Evolutionary conservation across 371 early-diverging fungal species (phyloP).

Genomic region (Apophysomyces sp.): DNA sequence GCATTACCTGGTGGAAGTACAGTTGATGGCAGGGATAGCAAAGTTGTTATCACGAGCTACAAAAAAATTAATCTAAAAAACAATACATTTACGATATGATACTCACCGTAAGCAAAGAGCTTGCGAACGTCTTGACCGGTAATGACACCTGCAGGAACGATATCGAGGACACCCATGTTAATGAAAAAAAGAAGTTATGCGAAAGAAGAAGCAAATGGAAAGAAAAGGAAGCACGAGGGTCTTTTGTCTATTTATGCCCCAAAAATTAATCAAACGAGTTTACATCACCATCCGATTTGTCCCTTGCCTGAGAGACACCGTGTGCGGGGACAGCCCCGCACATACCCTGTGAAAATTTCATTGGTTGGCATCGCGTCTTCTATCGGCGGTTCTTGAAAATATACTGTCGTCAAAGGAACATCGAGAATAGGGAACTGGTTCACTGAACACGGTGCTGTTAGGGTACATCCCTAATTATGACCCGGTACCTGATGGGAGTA

Average conservation of each 20-base stretch:
- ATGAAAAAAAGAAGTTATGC: neutral
- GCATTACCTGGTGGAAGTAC: conserved; percentile 77
- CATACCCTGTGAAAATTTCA: neutral
- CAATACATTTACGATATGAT: neutral
- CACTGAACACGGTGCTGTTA: neutral
- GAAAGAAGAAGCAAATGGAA: conserved; percentile 23
- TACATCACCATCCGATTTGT: conserved; percentile 4
- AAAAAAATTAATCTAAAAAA: neutral
- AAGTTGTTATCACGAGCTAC: conserved; percentile 76
- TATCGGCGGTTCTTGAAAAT: neutral
- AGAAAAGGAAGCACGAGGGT: neutral
- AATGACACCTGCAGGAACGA: conserved; percentile 86
- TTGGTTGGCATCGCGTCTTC: neutral
- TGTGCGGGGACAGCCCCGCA: conserved; percentile 1
- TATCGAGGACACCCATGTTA: conserved; percentile 74
- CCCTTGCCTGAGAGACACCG: neutral
- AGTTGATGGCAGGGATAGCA: conserved; percentile 94
- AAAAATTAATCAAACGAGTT: neutral
- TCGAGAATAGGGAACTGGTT: neutral
- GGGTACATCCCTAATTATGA: neutral
- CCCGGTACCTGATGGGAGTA: neutral
- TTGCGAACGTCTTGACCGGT: conserved; percentile 78
- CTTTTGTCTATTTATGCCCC: neutral
- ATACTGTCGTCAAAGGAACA: neutral
- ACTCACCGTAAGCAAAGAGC: neutral